Percentiles rank a stretch among this genome's conserved stretches.
These are phyloP conservation scores for Populus alba DNA, from an alignment of 345 rosid species.

Conservation along the genomic window DNA sequence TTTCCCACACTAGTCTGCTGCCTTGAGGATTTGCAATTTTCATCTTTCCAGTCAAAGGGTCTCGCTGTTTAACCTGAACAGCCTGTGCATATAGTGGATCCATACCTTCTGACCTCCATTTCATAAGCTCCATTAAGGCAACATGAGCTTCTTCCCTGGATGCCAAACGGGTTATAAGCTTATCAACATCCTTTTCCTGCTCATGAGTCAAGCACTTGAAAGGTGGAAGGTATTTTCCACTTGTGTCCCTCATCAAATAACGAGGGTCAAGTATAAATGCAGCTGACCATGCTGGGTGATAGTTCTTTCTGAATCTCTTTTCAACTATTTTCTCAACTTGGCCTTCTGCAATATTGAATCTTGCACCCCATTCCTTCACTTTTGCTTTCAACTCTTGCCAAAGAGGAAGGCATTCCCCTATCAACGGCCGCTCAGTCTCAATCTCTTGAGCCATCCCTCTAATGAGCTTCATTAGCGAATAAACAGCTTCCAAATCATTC, in stretches of 20 bases:
- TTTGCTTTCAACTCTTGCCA: slow-evolving; percentile 53
- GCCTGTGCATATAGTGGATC: slow-evolving; percentile 63
- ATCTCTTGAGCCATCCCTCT: slow-evolving; percentile 48
- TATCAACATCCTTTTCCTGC: slow-evolving; percentile 56
- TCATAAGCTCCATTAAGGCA: slow-evolving; percentile 60
- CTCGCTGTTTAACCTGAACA: slow-evolving; percentile 54
- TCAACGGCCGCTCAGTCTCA: slow-evolving; percentile 45
- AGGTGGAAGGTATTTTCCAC: slow-evolving; percentile 56
- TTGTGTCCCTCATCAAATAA: slow-evolving; percentile 39
- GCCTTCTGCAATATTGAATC: slow-evolving; percentile 40
- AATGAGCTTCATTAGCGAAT: slow-evolving; percentile 46
- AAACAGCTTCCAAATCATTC: slow-evolving; percentile 53
- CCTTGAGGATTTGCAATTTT: slow-evolving; percentile 58
- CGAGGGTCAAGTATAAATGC: slow-evolving; percentile 60
- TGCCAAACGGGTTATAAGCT: slow-evolving; percentile 47
- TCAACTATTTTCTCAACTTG: slow-evolving; percentile 48
- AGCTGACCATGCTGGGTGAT: slow-evolving; percentile 62
- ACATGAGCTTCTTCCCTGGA: slow-evolving; percentile 53
- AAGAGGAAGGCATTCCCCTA: slow-evolving; percentile 56
- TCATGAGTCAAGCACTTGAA: slow-evolving; percentile 54
- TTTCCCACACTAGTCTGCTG: slow-evolving; percentile 64
- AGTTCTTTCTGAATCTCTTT: slow-evolving; percentile 52
- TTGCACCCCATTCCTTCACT: slow-evolving; percentile 53
- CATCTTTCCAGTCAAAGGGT: slow-evolving; percentile 54
- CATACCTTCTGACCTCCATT: slow-evolving; percentile 62